These are phyloP conservation scores for cucumber (Cucumis sativus) DNA, from an alignment of 306 rosid species.

Conservation along the genomic window Cucumber_9930_V3 NC_026655.2:25904501-25905000, in stretches of 20 bases:
- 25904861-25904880: neutral
- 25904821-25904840: neutral
- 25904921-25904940: constrained; percentile 6
- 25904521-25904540: constrained; percentile 14
- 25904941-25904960: constrained; percentile 4
- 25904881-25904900: neutral
- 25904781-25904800: neutral
- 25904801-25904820: neutral
- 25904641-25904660: constrained; percentile 66
- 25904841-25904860: constrained; percentile 9
- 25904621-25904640: constrained; percentile 67
- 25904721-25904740: constrained; percentile 63
- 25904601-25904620: constrained; percentile 64
- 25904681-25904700: constrained; percentile 75
- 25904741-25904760: constrained; percentile 44
- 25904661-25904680: constrained; percentile 51
- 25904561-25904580: constrained; percentile 67
- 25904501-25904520: neutral
- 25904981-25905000: constrained; percentile 84
- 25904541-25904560: constrained; percentile 27
- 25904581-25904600: constrained; percentile 61
- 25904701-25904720: constrained; percentile 75
- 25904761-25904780: neutral
- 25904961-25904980: constrained; percentile 14
- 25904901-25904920: neutral